Conservation (phyloP, 768 basidiomycete genomes). For the Leccinum subgranulosum region DNA sequence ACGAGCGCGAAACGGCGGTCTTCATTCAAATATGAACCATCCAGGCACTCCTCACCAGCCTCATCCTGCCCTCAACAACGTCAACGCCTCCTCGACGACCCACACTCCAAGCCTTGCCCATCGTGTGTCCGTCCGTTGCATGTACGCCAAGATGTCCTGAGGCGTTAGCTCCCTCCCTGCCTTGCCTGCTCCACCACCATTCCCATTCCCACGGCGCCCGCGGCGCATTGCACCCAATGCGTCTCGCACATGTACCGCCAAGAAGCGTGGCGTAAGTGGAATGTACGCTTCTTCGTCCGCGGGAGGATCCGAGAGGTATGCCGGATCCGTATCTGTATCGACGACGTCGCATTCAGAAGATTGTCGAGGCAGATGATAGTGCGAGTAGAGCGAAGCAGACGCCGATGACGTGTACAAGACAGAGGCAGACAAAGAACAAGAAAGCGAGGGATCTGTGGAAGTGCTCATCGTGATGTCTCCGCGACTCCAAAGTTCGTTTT, state of each 20-base stretch:
- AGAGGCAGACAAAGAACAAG: conserved; percentile 27
- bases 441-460: conserved; percentile 16
- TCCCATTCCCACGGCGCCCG: background rate
- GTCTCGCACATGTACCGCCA: conserved; percentile 46
- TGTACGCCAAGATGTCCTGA: conserved; percentile 43
- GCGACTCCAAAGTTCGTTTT: conserved; percentile 48
- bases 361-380: conserved; percentile 22
- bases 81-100: conserved; percentile 60
- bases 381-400: conserved; percentile 22
- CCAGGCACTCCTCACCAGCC: background rate
- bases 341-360: conserved; percentile 5
- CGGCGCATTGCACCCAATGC: conserved; percentile 39
- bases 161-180: conserved; percentile 27
- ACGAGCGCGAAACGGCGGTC: background rate
- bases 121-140: conserved; percentile 53
- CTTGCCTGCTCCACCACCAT: conserved; percentile 1
- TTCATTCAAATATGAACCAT: background rate
- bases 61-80: conserved; percentile 22
- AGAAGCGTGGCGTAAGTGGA: conserved; percentile 50
- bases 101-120: conserved; percentile 67
- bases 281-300: conserved; percentile 59
- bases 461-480: conserved; percentile 18
- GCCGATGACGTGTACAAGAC: conserved; percentile 22
- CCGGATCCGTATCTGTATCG: conserved; percentile 37
- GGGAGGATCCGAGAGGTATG: conserved; percentile 58